These are phyloP conservation scores for Suillus ampliporus DNA, from an alignment of 768 basidiomycete species.

Conservation along the genomic window DNA sequence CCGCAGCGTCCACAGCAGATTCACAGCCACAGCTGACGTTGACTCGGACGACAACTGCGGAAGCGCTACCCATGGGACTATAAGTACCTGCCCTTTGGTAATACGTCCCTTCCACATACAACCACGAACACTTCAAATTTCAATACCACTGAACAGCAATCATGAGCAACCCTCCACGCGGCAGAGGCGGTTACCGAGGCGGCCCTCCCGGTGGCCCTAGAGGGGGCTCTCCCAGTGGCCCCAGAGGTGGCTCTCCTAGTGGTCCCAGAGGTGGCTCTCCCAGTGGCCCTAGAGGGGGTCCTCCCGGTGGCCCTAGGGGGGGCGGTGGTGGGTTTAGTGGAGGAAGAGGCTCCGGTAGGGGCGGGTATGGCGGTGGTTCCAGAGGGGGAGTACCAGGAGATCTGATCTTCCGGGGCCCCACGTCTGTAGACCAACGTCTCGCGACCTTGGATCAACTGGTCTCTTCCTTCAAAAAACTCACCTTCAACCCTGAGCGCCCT, in stretches of 20 bases:
- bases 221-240: constrained; percentile 20
- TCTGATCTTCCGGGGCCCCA: constrained; percentile 33
- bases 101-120: not conserved
- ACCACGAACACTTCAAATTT: not conserved
- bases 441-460: constrained; percentile 33
- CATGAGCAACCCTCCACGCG: constrained; percentile 14
- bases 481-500: constrained; percentile 44
- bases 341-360: constrained; percentile 22
- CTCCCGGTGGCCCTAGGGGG: constrained; percentile 21
- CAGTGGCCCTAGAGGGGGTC: constrained; percentile 20
- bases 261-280: constrained; percentile 22
- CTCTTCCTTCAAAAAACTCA: constrained; percentile 32
- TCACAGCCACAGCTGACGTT: not conserved
- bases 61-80: constrained; percentile 1
- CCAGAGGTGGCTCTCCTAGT: constrained; percentile 20
- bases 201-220: constrained; percentile 19
- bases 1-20: too few species aligned
- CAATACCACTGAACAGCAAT: not conserved
- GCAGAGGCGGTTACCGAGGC: constrained; percentile 23
- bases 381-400: constrained; percentile 33
- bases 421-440: constrained; percentile 42
- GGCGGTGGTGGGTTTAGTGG: constrained; percentile 23
- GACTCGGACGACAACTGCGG: not conserved
- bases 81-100: not conserved
- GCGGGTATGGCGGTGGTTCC: constrained; percentile 32